Conservation (phyloP, 495 filamentous ascomycete species). For the Daldinia vernicosa region DNA sequence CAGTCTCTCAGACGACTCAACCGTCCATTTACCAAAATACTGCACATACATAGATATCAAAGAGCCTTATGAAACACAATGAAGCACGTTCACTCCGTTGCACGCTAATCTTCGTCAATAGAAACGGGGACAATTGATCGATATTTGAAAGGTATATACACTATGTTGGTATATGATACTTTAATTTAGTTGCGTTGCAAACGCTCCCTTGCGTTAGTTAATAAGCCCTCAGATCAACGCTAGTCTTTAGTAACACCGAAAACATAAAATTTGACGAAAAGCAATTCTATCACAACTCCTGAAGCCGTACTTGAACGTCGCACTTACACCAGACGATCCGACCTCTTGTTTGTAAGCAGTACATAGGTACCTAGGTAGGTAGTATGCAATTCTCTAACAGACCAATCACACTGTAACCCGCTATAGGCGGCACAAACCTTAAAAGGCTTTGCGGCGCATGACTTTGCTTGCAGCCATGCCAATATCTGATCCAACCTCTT, state of each 20-base stretch:
- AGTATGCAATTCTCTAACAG: neutral
- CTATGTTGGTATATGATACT: neutral
- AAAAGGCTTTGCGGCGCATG: conserved; percentile 24
- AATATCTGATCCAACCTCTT: neutral
- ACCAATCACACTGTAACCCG: conserved; percentile 11
- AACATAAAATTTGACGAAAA: neutral
- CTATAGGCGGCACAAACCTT: conserved; percentile 11
- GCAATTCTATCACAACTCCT: neutral
- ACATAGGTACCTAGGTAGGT: neutral
- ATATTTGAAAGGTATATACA: neutral
- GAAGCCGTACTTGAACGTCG: no score
- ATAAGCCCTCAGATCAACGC: neutral
- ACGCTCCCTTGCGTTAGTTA: neutral
- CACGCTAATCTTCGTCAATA: neutral
- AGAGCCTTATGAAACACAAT: no score
- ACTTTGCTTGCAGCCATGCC: conserved; percentile 22
- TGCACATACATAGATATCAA: no score
- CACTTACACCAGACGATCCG: neutral
- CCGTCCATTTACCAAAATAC: no score
- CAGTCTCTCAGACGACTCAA: no score
- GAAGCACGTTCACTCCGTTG: no score
- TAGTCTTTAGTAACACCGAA: neutral
- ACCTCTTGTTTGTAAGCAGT: no score
- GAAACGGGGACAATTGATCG: neutral
- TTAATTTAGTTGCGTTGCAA: neutral